Percentiles rank a stretch among this genome's conserved stretches.
Conservation (phyloP, 768 basidiomycete species). For the Chalciporus pseudorubinellus region DNA sequence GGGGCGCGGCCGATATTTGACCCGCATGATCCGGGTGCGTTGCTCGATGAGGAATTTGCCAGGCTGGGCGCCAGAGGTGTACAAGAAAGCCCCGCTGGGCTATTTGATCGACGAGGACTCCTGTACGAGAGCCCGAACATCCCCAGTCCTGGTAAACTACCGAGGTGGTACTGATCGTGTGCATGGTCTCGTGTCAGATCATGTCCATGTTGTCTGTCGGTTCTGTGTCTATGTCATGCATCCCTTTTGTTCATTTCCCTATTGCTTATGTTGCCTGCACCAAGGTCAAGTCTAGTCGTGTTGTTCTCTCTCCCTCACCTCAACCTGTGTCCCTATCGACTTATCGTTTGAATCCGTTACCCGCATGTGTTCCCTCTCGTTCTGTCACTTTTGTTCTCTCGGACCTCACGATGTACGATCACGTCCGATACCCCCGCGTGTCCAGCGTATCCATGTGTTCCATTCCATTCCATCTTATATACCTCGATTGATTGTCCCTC, state of each 20-base stretch:
- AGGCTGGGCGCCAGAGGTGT: slow-evolving; percentile 42
- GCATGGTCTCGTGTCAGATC: not conserved
- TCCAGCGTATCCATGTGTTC: too few relatives aligned
- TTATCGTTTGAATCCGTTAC: not conserved
- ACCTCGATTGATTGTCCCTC: too few relatives aligned
- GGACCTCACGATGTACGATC: not conserved
- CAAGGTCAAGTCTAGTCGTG: not conserved
- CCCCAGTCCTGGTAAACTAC: slow-evolving; percentile 53
- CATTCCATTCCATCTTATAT: too few relatives aligned
- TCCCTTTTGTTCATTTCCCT: not conserved
- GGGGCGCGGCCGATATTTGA: slow-evolving; percentile 51
- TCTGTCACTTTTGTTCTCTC: not conserved
- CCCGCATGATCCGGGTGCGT: slow-evolving; percentile 64
- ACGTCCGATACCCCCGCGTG: not conserved
- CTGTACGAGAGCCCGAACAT: slow-evolving; percentile 75
- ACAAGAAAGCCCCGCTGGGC: slow-evolving; percentile 62
- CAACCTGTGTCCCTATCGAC: not conserved
- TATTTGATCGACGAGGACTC: slow-evolving; percentile 59
- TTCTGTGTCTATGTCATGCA: not conserved
- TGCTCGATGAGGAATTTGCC: slow-evolving; percentile 73
- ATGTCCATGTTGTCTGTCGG: too few relatives aligned
- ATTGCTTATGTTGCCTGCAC: not conserved
- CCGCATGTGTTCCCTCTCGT: not conserved
- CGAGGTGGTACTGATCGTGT: slow-evolving; percentile 46
- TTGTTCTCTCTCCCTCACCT: not conserved